A percentile compares a stretch with the other conserved stretches of the same genome.
phyloP scores from a whole-genome alignment of 2,329 filamentous ascomycete species.

The Fusarium continuum region DNA sequence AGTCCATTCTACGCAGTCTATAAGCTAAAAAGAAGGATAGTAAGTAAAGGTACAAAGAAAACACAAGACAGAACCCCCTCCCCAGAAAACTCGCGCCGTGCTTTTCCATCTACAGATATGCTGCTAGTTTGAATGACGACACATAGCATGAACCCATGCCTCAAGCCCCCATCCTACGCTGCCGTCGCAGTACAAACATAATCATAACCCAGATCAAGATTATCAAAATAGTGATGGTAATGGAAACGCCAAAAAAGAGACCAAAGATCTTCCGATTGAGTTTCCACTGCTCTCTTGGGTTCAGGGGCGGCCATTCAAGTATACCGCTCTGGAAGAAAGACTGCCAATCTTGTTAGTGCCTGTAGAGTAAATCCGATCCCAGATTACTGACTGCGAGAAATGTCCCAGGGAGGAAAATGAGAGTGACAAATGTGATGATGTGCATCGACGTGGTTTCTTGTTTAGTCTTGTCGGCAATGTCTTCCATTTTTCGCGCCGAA shows the following conservation, averaged over 20 bases:
- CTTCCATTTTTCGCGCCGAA: slow-evolving; percentile 26
- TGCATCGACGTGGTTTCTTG: slow-evolving; percentile 32
- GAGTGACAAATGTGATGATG: slow-evolving; percentile 25
- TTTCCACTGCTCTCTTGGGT: not conserved
- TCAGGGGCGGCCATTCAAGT: slow-evolving; percentile 2
- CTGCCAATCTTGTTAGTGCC: not conserved
- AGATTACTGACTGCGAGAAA: slow-evolving; percentile 28
- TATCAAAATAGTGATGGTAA: not conserved
- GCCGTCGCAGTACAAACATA: slow-evolving; percentile 8
- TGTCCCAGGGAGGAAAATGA: slow-evolving; percentile 25
- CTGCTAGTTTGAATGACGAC: too few species aligned
- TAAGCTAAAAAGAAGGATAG: too few species aligned
- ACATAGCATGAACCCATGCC: too few species aligned
- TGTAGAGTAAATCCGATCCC: not conserved
- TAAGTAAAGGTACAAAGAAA: too few species aligned
- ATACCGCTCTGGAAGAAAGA: slow-evolving; percentile 33
- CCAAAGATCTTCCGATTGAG: slow-evolving; percentile 6
- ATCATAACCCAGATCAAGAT: not conserved
- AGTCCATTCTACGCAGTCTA: too few species aligned
- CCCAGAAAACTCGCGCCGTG: too few species aligned
- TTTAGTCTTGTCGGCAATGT: slow-evolving; percentile 31
- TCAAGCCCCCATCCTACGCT: not conserved
- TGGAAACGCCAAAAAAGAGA: slow-evolving; percentile 11
- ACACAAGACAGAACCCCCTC: too few species aligned
- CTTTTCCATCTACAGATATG: too few species aligned